A percentile compares a stretch with the other conserved stretches of the same genome.
phyloP scores from a whole-genome alignment of 352 stramenopile species.

The Globisporangium paroecandrum region DNA sequence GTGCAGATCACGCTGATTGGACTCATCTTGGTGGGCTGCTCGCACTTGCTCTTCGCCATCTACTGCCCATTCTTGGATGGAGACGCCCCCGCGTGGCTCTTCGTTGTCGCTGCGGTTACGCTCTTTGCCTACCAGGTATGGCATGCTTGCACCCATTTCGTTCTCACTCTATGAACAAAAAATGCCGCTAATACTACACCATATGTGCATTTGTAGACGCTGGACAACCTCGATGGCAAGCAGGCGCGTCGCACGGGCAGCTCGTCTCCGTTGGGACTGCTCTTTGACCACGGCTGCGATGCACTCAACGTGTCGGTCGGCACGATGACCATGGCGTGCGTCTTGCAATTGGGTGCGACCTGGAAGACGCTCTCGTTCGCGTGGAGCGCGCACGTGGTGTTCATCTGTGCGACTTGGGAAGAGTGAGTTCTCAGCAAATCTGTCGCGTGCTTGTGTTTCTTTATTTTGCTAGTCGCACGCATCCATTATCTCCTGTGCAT shows the following conservation, averaged over 20 bases:
- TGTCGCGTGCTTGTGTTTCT: background rate
- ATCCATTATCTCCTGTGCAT: background rate
- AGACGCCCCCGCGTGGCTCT: constrained; percentile 67
- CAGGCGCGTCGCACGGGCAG: constrained; percentile 75
- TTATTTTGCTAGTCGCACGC: background rate
- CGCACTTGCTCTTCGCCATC: constrained; percentile 62
- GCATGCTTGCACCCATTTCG: background rate
- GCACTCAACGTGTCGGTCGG: constrained; percentile 81
- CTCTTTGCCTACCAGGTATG: constrained; percentile 67
- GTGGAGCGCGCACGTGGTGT: constrained; percentile 74
- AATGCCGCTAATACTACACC: background rate
- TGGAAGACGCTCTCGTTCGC: constrained; percentile 79
- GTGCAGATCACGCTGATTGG: constrained; percentile 71
- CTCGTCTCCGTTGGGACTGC: constrained; percentile 72
- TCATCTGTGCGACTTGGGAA: constrained; percentile 88
- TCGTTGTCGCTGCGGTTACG: constrained; percentile 48
- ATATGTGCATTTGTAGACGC: constrained; percentile 31
- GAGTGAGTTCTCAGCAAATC: constrained; percentile 39
- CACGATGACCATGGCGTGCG: constrained; percentile 76
- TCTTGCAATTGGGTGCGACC: constrained; percentile 70
- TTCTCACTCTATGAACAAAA: background rate
- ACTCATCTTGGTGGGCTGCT: constrained; percentile 55
- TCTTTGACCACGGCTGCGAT: constrained; percentile 86
- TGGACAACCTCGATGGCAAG: constrained; percentile 86
- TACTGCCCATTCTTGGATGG: constrained; percentile 74